Base-by-base conservation (phyloP, 306 rosid genomes). In the Vicia faba region DNA sequence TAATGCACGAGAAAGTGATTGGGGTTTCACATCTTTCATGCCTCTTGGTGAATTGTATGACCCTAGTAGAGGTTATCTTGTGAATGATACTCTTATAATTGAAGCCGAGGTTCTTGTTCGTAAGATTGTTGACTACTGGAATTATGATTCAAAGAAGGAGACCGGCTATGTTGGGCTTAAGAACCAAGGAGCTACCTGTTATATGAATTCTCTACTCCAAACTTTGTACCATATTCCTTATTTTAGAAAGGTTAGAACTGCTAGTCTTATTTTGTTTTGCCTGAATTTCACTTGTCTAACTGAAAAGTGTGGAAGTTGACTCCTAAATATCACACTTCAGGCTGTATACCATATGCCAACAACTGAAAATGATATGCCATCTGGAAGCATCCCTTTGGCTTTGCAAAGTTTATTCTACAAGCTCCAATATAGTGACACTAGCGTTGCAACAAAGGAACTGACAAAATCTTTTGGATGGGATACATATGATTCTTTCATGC, bases 281-380 rank as follows among this genome's bases (percentile, higher is more conserved):
- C 48, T 62, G 74, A 49, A 33, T 14, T 48, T 71, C 40, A 55
- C 41, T 41, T 68, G 54, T 57, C 25, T 78, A 25, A 50, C 64
- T 54, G 54, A 33, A 26, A 68, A 65, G 39, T 57, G 63, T 44
- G 61, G 76, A 70, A 33, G 29, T 51, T 70, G 71, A 54, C 23
- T 75, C 65, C 63, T 76, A 56, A 54, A 20, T 54, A 41, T 73
- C 56, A 66, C 61, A 73, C 86, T 82, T 64, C 88, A 88, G 96
- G 96, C 96, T 56, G 96, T 88, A 66, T 88, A 88, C 74, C 96
- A 88, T 74, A 88, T 88, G 96, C 96, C 96, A 19, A 88, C 96
- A 31, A 88, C 92, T 31, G 96, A 88, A 79, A 88, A 86, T 80
- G 96, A 88, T 67, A 71, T 84, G 83, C 96, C 96, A 4, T 76